Evolutionary conservation across 2,329 filamentous ascomycete genomes (phyloP).

Genomic region (Lachnellula suecica): DNA sequence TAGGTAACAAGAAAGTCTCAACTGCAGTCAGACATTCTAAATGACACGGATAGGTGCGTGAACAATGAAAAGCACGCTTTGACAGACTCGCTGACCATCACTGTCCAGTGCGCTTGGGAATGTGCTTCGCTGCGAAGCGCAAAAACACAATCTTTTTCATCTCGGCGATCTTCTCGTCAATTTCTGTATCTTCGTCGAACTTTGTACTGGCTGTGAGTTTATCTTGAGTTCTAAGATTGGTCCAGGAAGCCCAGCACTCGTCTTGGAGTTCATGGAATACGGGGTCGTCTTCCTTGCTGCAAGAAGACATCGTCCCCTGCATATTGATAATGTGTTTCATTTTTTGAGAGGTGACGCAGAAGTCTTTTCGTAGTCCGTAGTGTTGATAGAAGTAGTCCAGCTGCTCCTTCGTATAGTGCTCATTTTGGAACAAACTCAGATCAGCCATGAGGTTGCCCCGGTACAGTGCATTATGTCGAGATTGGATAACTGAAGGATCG

Average conservation of each 20-base stretch:
- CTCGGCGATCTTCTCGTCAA: not conserved
- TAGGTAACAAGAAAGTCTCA: too few species aligned
- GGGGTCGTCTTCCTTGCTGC: not conserved
- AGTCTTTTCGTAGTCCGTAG: not conserved
- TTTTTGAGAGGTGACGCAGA: not conserved
- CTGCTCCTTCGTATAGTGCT: not conserved
- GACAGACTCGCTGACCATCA: too few species aligned
- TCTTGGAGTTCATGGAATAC: not conserved
- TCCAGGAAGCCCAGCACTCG: not conserved
- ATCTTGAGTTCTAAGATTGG: not conserved
- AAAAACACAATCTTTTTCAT: not conserved
- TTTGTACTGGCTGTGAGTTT: not conserved
- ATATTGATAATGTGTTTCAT: not conserved
- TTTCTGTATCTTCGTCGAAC: not conserved
- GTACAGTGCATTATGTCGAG: too few species aligned
- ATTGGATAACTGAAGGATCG: too few species aligned
- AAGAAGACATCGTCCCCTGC: not conserved
- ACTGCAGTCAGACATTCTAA: too few species aligned
- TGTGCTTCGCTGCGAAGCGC: not conserved
- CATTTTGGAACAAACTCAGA: not conserved
- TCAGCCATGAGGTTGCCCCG: not conserved
- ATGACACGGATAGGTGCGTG: too few species aligned
- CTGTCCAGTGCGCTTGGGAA: not conserved
- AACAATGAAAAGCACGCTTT: too few species aligned
- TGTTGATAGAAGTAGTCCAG: not conserved